Evolutionary conservation across 768 basidiomycete genomes (phyloP).

Genomic region (Calocybe gangraenosa): DNA sequence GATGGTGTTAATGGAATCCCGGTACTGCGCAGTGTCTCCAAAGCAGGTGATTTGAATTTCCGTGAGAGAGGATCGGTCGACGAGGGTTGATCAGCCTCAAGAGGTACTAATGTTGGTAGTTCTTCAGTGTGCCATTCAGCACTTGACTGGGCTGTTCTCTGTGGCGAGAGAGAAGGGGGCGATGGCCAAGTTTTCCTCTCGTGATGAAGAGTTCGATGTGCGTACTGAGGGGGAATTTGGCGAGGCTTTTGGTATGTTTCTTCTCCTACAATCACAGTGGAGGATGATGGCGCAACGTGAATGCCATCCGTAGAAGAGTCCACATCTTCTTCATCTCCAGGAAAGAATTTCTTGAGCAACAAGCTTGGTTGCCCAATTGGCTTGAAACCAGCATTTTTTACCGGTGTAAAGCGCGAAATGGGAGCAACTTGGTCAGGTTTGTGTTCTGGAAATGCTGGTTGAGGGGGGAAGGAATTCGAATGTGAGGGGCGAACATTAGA

Average conservation of each 20-base stretch:
- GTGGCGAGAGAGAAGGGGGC: constrained; percentile 4
- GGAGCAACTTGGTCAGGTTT: constrained; percentile 12
- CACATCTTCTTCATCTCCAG: constrained; percentile 74
- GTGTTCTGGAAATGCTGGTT: constrained; percentile 5
- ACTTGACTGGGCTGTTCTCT: neutral
- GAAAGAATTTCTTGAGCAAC: constrained; percentile 77
- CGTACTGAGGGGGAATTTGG: neutral
- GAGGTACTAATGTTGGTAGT: neutral
- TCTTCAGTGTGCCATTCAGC: neutral
- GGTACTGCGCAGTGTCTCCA: constrained; percentile 1
- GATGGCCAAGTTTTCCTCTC: constrained; percentile 16
- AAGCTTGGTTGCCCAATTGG: constrained; percentile 56
- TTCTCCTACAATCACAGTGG: constrained; percentile 2
- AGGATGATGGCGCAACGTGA: neutral
- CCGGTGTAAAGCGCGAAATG: constrained; percentile 17
- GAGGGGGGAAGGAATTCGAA: constrained; percentile 2
- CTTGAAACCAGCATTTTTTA: constrained; percentile 57
- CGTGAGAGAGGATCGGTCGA: neutral
- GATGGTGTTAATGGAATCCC: constrained; percentile 15
- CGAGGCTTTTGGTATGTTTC: neutral
- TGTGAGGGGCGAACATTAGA: too few relatives aligned
- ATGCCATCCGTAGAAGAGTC: constrained; percentile 26
- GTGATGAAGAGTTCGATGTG: constrained; percentile 4
- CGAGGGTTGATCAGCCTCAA: neutral
- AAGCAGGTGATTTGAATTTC: constrained; percentile 2